phyloP scores from a whole-genome alignment of 306 rosid species.

The Biancaea sappan region DNA sequence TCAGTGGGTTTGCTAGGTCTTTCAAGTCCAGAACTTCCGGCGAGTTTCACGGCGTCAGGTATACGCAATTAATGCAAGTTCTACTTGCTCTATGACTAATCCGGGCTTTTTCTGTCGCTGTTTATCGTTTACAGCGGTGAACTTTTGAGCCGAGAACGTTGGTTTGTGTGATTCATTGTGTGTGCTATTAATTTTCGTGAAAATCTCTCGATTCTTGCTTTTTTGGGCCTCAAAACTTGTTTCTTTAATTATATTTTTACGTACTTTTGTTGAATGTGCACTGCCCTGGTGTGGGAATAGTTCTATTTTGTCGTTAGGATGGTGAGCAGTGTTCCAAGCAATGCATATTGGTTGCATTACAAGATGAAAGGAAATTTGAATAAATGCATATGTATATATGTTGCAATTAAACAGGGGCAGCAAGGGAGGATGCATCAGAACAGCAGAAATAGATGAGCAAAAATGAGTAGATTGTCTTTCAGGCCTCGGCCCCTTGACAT shows the following conservation, averaged over 20 bases:
- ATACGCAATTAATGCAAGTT: not conserved
- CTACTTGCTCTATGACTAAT: not conserved
- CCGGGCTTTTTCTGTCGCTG: not conserved
- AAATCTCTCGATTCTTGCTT: not conserved
- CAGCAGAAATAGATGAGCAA: constrained; percentile 37
- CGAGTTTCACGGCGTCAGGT: not conserved
- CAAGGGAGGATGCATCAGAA: constrained; percentile 13
- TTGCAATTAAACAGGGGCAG: constrained; percentile 10
- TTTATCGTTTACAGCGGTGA: not conserved
- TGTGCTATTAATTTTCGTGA: not conserved
- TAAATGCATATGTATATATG: not conserved
- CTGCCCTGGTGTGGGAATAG: not conserved
- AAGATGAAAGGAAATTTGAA: not conserved
- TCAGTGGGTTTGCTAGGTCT: not conserved
- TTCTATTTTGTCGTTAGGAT: not conserved
- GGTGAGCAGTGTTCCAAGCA: not conserved
- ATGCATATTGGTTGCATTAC: constrained; percentile 2
- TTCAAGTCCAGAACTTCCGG: not conserved
- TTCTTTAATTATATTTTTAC: not conserved
- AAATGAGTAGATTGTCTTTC: constrained; percentile 61
- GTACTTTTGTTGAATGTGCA: constrained; percentile 15
- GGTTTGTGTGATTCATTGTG: not conserved
- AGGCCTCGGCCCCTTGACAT: constrained; percentile 64
- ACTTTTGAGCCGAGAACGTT: not conserved
- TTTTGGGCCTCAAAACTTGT: not conserved